Percentiles rank a stretch among this genome's conserved stretches.
Evolutionary conservation across 2,329 filamentous ascomycete species (phyloP).

Genomic region (Waltergamsia citrina): DNA sequence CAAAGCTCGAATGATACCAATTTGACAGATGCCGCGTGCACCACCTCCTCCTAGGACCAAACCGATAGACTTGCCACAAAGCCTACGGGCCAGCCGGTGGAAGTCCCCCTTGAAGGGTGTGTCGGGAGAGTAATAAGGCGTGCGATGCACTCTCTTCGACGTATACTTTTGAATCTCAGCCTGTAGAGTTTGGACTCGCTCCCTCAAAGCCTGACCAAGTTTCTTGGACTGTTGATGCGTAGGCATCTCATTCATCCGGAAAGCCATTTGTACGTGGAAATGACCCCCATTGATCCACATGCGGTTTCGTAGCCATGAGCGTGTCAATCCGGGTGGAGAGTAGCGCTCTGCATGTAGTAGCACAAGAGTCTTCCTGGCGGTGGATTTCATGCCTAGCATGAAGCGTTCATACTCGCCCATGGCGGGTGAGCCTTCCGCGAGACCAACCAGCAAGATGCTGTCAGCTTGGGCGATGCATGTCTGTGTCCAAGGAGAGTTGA

Average conservation of each 20-base stretch:
- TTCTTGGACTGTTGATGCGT: slow-evolving; percentile 66
- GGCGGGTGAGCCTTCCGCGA: slow-evolving; percentile 80
- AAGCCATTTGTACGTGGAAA: slow-evolving; percentile 94
- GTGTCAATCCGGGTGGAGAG: slow-evolving; percentile 72
- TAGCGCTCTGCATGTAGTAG: slow-evolving; percentile 84
- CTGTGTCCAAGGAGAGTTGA: slow-evolving; percentile 96
- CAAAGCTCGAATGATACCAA: slow-evolving; percentile 88
- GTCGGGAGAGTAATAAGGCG: slow-evolving; percentile 81
- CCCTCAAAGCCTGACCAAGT: slow-evolving; percentile 78
- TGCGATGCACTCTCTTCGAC: slow-evolving; percentile 73
- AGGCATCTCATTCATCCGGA: slow-evolving; percentile 66
- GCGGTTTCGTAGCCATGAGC: slow-evolving; percentile 83
- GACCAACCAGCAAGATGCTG: slow-evolving; percentile 84
- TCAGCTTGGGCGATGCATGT: slow-evolving; percentile 96
- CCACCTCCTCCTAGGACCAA: slow-evolving; percentile 91
- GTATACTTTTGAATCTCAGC: slow-evolving; percentile 99
- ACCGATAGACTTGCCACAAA: slow-evolving; percentile 91
- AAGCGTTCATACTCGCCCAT: slow-evolving; percentile 97
- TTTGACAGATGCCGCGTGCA: slow-evolving; percentile 82
- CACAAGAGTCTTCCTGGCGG: slow-evolving; percentile 85
- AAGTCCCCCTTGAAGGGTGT: slow-evolving; percentile 95
- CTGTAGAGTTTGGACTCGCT: slow-evolving; percentile 87
- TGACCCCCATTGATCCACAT: slow-evolving; percentile 98
- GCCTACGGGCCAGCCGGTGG: slow-evolving; percentile 76
- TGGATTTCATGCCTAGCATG: slow-evolving; percentile 93